Base-by-base conservation (phyloP, 495 filamentous ascomycete species). In the Monascus purpureus region DNA sequence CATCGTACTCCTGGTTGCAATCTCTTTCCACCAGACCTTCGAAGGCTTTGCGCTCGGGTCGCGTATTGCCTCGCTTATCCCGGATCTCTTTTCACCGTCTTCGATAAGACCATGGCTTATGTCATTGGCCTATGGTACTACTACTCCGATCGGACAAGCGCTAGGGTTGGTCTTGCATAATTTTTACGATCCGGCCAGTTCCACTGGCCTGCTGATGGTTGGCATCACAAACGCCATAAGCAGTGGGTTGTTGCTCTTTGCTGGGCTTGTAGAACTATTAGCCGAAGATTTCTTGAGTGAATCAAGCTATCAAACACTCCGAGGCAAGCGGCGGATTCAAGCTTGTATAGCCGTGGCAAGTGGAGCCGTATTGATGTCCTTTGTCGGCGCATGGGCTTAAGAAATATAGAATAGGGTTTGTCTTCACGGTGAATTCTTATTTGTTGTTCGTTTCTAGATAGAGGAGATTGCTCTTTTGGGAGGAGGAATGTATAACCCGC, bases 211-310 rank as follows among this genome's bases (percentile, higher is more conserved):
- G 33, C 63, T 94, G 17, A 84, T 85, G 74, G 87, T 94, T 2
- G 88, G 88, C 11, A 70, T 86, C 43, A 94, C 86, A 64, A 96
- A 96, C 45, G 86, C 81, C 18, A 81, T 96, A 37, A 84, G 77
- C 16, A 79, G 75, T 43, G 88, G 88, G 0, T 58, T 96, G 29
- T 50, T 96, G 31, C 64, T 96, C 7, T 96, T 93, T 55, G 88
- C 88, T 0, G 87, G 88, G 3, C 53, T 96, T 33, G 88, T 93
- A 0, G 86, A 94, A 53, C 58, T 96, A 27, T 66, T 96, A 8
- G 84, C 88, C 4, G 88, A 96, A 55, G 88, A 96, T 47, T 95
- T 96, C 51, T 52, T 96, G 42, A 80, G 75, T 33, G 84, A 93
- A 42, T 73, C 80, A 49, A 93, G 87, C 47, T 95, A 93, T 61